Percentiles rank a stretch among this genome's conserved stretches.
phyloP scores from a whole-genome alignment of 345 rosid genomes.

The Corchorus capsularis region DNA sequence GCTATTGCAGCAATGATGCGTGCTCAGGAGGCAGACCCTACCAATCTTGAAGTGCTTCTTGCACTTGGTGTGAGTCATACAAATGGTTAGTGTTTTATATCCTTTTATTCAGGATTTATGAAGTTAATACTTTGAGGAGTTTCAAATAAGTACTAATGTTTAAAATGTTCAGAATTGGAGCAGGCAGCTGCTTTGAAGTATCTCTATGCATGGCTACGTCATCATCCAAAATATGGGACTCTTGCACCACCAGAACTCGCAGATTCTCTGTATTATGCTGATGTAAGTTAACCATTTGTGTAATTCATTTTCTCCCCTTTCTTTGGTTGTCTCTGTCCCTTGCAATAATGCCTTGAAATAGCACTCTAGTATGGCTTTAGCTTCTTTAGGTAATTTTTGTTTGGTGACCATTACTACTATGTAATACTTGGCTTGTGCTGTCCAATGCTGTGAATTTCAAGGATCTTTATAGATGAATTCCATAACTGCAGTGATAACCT shows the following conservation, averaged over 20 bases:
- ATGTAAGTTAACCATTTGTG: conserved; percentile 54
- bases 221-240: conserved; percentile 84
- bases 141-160: conserved; percentile 14
- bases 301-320: background rate
- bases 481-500: background rate
- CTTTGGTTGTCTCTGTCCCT: background rate
- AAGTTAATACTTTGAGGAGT: conserved; percentile 10
- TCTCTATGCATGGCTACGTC: conserved; percentile 84
- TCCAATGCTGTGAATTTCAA: background rate
- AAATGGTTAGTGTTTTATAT: conserved; percentile 64
- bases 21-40: conserved; percentile 93
- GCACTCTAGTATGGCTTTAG: background rate
- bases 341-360: conserved; percentile 4
- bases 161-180: conserved; percentile 73
- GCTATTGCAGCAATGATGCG: conserved; percentile 99
- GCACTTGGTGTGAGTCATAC: conserved; percentile 99
- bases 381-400: background rate
- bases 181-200: conserved; percentile 93
- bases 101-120: background rate
- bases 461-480: background rate
- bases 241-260: conserved; percentile 69
- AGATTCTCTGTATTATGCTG: conserved; percentile 73
- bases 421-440: background rate
- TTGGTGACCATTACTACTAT: background rate
- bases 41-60: conserved; percentile 97